Percentiles rank a stretch among this genome's conserved stretches.
Conservation (phyloP, 371 early-diverging fungal species). For the Syncephalis fuscata region DNA sequence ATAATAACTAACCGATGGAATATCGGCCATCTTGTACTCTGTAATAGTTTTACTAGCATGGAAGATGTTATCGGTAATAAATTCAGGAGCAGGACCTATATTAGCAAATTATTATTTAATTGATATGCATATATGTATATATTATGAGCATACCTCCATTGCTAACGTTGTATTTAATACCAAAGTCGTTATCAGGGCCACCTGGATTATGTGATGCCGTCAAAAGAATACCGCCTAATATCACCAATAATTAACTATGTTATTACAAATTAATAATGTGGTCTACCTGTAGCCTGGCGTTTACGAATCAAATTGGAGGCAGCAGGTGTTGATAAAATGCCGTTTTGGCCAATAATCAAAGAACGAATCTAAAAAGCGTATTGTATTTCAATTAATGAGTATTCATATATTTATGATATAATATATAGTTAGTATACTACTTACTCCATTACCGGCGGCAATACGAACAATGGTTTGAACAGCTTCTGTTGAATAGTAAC, state of each 20-base stretch:
- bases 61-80: constrained; percentile 82
- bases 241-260: neutral
- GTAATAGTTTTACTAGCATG: constrained; percentile 49
- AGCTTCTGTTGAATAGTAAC: constrained; percentile 74
- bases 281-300: constrained; percentile 58
- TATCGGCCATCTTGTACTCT: constrained; percentile 42
- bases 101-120: neutral
- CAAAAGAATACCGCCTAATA: constrained; percentile 72
- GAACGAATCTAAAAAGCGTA: constrained; percentile 43
- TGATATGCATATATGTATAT: neutral
- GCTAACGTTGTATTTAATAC: constrained; percentile 91
- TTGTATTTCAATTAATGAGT: neutral
- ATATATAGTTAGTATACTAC: constrained; percentile 3
- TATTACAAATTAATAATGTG: neutral
- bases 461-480: constrained; percentile 76
- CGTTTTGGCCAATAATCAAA: constrained; percentile 82
- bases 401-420: neutral
- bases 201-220: constrained; percentile 98
- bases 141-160: constrained; percentile 54
- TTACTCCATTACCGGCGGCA: constrained; percentile 76
- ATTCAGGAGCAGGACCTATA: constrained; percentile 81
- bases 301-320: constrained; percentile 87
- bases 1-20: constrained; percentile 38
- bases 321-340: constrained; percentile 92
- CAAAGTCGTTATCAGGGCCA: constrained; percentile 94